Base-by-base conservation (phyloP, 805 yeast species). In the Saturnispora galanensis region DNA sequence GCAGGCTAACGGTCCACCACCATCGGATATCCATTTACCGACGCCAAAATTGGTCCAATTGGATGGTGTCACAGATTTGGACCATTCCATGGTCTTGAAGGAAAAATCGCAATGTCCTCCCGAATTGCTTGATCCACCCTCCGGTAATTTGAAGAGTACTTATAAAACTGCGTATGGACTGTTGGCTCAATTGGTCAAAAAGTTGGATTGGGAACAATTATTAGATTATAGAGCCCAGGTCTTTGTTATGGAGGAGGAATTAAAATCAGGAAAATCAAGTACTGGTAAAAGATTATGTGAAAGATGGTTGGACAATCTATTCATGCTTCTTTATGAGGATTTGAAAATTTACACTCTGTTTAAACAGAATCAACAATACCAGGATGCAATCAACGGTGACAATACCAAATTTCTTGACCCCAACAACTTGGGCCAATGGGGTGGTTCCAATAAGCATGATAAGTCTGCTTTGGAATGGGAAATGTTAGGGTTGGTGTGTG, bases 261-360 rank as follows among this genome's bases (percentile, higher is more conserved):
- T 74, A 51, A 74, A 74, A 54, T 13, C 26, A n/a, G 33, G 32
- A 28, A 28, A 15, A 21, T 29, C 34, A 3, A 31, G 18, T 30
- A 79, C 77, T 21, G 79, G 73, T 57, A 80, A 80, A 55, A 63
- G 85, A 56, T 66, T 80, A 35, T 80, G 87, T 65, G 86, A 80
- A 58, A 69, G 85, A 55, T 80, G 87, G 87, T 66, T 80, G 48
- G 87, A 80, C 60, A 79, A 79, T 56, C 60, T 80, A 48, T 80
- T 80, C 57, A 77, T 80, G 84, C 57, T 79, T 8, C 60, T 80
- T 32, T 80, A 79, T 55, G 86, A 80, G 54, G 95, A 84, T 58
- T 70, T 84, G 55, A 71, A 84, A 56, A 79, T 85, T 1, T 90
- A 84, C 60, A 87, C 96, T 1, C 75, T 86, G 72, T 90, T 96